Evolutionary conservation across 164 flowering plant species (phyloP).

Genomic region (Vitis rotundifolia): DNA sequence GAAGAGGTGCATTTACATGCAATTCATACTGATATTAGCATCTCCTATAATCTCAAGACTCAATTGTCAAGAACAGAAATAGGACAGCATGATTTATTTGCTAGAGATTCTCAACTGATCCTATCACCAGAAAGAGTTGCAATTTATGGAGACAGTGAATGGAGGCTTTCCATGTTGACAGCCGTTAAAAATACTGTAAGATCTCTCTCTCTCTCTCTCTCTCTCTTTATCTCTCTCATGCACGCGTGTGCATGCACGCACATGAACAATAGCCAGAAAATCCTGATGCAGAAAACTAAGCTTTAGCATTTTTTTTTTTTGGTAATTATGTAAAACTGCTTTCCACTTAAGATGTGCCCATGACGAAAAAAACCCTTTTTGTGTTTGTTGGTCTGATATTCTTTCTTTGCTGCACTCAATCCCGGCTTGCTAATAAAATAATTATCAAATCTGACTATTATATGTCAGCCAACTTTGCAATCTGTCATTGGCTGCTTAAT

Average conservation of each 20-base stretch:
- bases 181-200: conserved; percentile 68
- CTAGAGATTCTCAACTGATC: conserved; percentile 33
- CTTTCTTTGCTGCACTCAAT: neutral
- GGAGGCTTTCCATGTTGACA: conserved; percentile 61
- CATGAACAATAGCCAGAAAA: too few relatives aligned
- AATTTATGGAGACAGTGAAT: conserved; percentile 71
- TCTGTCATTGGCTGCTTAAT: too few relatives aligned
- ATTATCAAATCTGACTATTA: neutral
- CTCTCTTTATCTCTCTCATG: neutral
- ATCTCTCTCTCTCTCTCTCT: conserved; percentile 14
- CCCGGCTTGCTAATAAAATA: neutral
- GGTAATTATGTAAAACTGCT: too few relatives aligned
- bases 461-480: too few relatives aligned
- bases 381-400: neutral
- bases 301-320: too few relatives aligned
- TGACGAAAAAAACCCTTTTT: too few relatives aligned
- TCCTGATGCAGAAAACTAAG: neutral
- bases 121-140: conserved; percentile 86
- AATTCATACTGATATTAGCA: conserved; percentile 58
- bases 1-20: conserved; percentile 67
- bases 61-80: conserved; percentile 18
- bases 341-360: too few relatives aligned
- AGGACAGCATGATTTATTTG: conserved; percentile 9
- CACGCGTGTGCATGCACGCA: too few relatives aligned
- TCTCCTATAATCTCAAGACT: conserved; percentile 55